These are phyloP conservation scores for Aureobasidium sp. DNA, from an alignment of 2,329 filamentous ascomycete genomes.

Conservation along the genomic window DNA sequence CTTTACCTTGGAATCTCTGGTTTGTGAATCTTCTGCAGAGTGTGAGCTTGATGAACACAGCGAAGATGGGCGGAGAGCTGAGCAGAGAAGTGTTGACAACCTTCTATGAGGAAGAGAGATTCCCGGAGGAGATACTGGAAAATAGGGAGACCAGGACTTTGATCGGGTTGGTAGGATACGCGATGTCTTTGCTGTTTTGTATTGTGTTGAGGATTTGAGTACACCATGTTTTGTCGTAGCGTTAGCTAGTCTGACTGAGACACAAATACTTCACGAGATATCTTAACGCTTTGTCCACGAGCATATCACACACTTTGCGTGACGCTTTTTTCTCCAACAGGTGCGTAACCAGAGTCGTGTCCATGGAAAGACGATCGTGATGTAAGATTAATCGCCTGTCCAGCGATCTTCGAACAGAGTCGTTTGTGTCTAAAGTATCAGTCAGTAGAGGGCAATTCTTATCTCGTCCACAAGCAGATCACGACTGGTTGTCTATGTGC, in stretches of 20 bases:
- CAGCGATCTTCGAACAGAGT: too few relatives aligned
- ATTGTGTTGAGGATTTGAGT: neutral
- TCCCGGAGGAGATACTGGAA: slow-evolving; percentile 19
- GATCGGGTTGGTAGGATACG: slow-evolving; percentile 18
- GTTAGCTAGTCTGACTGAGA: neutral
- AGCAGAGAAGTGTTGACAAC: slow-evolving; percentile 17
- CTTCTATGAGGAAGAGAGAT: slow-evolving; percentile 25
- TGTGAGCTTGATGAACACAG: slow-evolving; percentile 7
- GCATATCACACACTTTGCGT: neutral
- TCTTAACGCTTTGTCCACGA: too few relatives aligned
- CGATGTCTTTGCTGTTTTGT: slow-evolving; percentile 9
- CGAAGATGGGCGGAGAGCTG: slow-evolving; percentile 17
- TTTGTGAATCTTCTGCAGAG: slow-evolving; percentile 23
- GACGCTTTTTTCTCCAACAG: too few relatives aligned
- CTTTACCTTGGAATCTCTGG: slow-evolving; percentile 21
- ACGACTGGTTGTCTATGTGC: neutral
- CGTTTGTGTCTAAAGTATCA: too few relatives aligned
- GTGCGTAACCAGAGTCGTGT: too few relatives aligned
- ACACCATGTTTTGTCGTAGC: neutral
- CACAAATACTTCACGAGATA: too few relatives aligned
- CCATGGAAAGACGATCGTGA: too few relatives aligned
- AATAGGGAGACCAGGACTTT: slow-evolving; percentile 19
- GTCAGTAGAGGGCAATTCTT: too few relatives aligned
- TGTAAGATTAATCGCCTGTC: too few relatives aligned
- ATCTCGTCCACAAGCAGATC: neutral